Evolutionary conservation across 2,329 filamentous ascomycete species (phyloP), one percentile per base, ranked within the genome.

Genomic region (Cytospora piceicola): DNA sequence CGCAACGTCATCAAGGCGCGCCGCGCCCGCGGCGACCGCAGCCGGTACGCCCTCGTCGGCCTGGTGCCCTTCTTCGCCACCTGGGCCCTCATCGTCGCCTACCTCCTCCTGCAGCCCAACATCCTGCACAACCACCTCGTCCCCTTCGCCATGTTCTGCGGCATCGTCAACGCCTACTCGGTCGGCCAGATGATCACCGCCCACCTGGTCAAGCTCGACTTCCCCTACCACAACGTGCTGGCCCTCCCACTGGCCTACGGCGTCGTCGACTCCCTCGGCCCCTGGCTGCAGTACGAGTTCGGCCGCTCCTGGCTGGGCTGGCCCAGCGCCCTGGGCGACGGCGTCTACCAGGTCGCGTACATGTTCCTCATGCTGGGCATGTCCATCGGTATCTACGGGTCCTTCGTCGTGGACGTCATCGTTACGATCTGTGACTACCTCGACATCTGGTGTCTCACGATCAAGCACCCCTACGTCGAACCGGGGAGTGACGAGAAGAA

Each of bases 381-480:
- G 66, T 91, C 90, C 0, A 77, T 97, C 57, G 95, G 95, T 39
- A 88, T 98, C n/a, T 97, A 99, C 79, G 94, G 93, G 67, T 97
- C 93, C 77, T 99, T 99, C 76, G 93, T 98, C 64, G 91, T 96
- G 36, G 95, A 98, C 76, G 94, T 98, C 64, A 97, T 99, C 71
- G 93, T 95, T 67, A 96, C 93, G 34, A 98, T 99, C 72, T 99
- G 95, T 79, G 95, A 99, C 77, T 97, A 96, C 76, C 84, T 98
- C 68, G 95, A 99, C 76, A 99, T 99, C 71, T 98, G 93, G 93
- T 99, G 95, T 76, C 82, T 99, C 76, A 96, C 92, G 1, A 99
- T 99, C 80, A 99, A 99, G 85, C 89, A 98, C 72, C 87, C 86
- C 27, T 83, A 84, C 69, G 79, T 82, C 29, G 83, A 85, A 72